Percentiles rank a stretch among this genome's conserved stretches.
These are phyloP conservation scores for Fusarium sp. DNA, from an alignment of 2,329 filamentous ascomycete species.

Conservation along the genomic window DNA sequence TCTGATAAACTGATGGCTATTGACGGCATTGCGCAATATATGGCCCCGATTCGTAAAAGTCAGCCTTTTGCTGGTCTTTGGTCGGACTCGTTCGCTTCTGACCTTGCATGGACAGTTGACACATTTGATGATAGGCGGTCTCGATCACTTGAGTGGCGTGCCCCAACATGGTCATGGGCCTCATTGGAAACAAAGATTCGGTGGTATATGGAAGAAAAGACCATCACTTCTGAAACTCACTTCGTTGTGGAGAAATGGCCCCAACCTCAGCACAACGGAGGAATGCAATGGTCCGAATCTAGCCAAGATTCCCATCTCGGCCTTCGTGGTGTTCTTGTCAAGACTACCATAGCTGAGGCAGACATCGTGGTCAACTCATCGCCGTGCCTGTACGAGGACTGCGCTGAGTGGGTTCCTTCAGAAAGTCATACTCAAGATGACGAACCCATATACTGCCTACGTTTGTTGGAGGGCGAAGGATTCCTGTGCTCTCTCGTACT, in stretches of 20 bases:
- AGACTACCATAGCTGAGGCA: conserved; percentile 1
- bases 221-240: neutral
- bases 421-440: neutral
- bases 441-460: neutral
- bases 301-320: neutral
- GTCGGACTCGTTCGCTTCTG: neutral
- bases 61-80: neutral
- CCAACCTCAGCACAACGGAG: neutral
- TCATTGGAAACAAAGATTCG: conserved; percentile 1
- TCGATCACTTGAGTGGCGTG: neutral
- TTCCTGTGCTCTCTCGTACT: neutral
- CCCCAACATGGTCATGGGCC: conserved; percentile 13
- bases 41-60: conserved; percentile 5
- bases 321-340: neutral
- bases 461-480: neutral
- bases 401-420: neutral
- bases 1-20: conserved; percentile 1
- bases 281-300: neutral
- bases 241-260: conserved; percentile 1
- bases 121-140: neutral
- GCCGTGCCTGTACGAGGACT: conserved; percentile 1
- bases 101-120: conserved; percentile 1
- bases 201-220: neutral
- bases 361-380: neutral
- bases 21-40: conserved; percentile 11